Evolutionary conservation across 1,284 basidiomycete genomes (phyloP).

Genomic region (Amylostereum areolatum): DNA sequence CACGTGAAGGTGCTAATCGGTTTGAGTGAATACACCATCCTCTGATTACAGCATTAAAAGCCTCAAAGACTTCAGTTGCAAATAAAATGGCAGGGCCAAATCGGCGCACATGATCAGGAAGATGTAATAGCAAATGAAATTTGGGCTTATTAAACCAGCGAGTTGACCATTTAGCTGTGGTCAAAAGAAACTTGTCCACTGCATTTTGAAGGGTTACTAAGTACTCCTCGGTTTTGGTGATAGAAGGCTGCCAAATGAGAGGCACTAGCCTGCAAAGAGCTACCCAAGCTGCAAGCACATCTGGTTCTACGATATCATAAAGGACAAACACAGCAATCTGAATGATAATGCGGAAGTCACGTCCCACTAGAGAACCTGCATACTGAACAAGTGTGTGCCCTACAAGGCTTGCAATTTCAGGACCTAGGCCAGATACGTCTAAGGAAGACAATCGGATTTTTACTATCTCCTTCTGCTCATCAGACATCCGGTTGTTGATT

Average conservation of each 20-base stretch:
- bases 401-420: constrained; percentile 8
- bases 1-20: too few relatives aligned
- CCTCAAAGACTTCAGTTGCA: constrained; percentile 18
- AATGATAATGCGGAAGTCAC: constrained; percentile 22
- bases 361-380: constrained; percentile 22
- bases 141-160: constrained; percentile 23
- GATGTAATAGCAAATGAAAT: constrained; percentile 20
- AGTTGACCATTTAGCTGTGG: constrained; percentile 10
- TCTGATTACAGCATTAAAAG: constrained; percentile 15
- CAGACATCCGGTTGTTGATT: constrained; percentile 13
- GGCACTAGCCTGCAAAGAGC: constrained; percentile 17
- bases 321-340: constrained; percentile 25
- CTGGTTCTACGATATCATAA: constrained; percentile 16
- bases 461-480: constrained; percentile 14
- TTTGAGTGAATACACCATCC: constrained; percentile 9
- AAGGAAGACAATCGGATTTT: constrained; percentile 17
- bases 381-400: constrained; percentile 25
- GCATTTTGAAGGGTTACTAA: constrained; percentile 10
- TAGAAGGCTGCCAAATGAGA: constrained; percentile 23
- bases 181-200: constrained; percentile 14
- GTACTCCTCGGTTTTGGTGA: constrained; percentile 15
- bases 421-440: constrained; percentile 19
- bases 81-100: constrained; percentile 18
- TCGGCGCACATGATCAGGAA: constrained; percentile 12
- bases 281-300: constrained; percentile 18